Evolutionary conservation across 2,329 filamentous ascomycete species (phyloP).

Genomic region (Calcarisporium arbuscula): DNA sequence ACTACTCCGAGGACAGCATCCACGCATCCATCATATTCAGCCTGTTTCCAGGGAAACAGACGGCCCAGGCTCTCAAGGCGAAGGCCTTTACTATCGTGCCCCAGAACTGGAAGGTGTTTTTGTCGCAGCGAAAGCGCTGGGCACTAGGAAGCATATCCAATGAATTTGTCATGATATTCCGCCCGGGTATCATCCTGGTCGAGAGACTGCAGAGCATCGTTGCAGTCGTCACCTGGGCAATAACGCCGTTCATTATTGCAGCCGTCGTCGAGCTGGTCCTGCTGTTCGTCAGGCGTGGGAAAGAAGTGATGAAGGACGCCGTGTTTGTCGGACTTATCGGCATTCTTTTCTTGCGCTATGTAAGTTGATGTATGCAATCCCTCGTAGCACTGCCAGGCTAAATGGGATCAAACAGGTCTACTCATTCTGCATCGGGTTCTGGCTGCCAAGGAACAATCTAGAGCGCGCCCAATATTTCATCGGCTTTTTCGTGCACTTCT

Average conservation of each 20-base stretch:
- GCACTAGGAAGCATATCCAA: slow-evolving; percentile 41
- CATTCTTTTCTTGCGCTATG: slow-evolving; percentile 31
- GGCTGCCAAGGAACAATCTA: slow-evolving; percentile 31
- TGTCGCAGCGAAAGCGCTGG: slow-evolving; percentile 44
- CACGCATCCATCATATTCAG: slow-evolving; percentile 43
- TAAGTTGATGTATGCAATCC: no score
- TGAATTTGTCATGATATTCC: slow-evolving; percentile 42
- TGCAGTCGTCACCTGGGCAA: slow-evolving; percentile 40
- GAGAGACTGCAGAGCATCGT: slow-evolving; percentile 38
- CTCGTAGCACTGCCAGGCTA: no score
- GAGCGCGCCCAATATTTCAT: slow-evolving; percentile 31
- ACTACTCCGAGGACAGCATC: slow-evolving; percentile 43
- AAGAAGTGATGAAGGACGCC: slow-evolving; percentile 25
- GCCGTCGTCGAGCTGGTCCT: slow-evolving; percentile 30
- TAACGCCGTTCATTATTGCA: slow-evolving; percentile 38
- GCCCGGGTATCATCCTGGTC: slow-evolving; percentile 33
- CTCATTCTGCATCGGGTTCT: slow-evolving; percentile 35
- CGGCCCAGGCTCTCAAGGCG: slow-evolving; percentile 39
- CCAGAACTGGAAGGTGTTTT: slow-evolving; percentile 37
- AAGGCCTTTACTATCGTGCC: slow-evolving; percentile 42
- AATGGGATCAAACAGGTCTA: slow-evolving; percentile 25
- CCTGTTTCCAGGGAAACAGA: slow-evolving; percentile 35
- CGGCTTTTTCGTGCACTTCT: slow-evolving; percentile 30
- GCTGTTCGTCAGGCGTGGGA: slow-evolving; percentile 25
- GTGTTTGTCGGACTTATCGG: slow-evolving; percentile 31